These are phyloP conservation scores for Colletotrichum sp. DNA, from an alignment of 2,329 filamentous ascomycete species.

Conservation along the genomic window DNA sequence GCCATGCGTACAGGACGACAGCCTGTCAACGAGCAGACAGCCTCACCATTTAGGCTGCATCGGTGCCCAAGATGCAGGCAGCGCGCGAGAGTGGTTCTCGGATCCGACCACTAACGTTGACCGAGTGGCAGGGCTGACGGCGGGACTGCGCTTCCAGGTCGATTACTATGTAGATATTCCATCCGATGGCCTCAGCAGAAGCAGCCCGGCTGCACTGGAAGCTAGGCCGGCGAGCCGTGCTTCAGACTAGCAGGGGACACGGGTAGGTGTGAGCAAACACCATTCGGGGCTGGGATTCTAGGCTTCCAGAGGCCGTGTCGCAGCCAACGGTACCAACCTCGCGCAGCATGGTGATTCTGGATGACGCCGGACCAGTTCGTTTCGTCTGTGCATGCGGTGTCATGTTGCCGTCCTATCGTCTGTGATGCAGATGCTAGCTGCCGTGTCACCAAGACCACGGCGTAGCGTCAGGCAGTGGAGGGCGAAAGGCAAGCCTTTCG, in stretches of 20 bases:
- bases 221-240: neutral
- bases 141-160: neutral
- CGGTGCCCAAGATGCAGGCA: slow-evolving; percentile 18
- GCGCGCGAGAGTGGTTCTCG: neutral
- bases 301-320: neutral
- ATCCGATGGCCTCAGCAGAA: neutral
- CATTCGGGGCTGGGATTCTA: neutral
- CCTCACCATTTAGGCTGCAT: slow-evolving; percentile 25
- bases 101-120: neutral
- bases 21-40: slow-evolving; percentile 16
- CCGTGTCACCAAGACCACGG: slow-evolving; percentile 9
- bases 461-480: slow-evolving; percentile 4
- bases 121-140: slow-evolving; percentile 1
- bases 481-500: neutral
- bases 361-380: slow-evolving; percentile 2
- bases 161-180: neutral
- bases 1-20: neutral
- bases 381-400: neutral
- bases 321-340: neutral
- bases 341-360: neutral
- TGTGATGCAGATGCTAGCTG: neutral
- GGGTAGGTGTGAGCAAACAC: neutral
- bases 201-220: neutral
- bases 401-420: slow-evolving; percentile 3
- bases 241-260: neutral